These are phyloP conservation scores for Protomyces lactucae-debilis DNA, from an alignment of 1,139 yeast species.

Conservation along the genomic window DNA sequence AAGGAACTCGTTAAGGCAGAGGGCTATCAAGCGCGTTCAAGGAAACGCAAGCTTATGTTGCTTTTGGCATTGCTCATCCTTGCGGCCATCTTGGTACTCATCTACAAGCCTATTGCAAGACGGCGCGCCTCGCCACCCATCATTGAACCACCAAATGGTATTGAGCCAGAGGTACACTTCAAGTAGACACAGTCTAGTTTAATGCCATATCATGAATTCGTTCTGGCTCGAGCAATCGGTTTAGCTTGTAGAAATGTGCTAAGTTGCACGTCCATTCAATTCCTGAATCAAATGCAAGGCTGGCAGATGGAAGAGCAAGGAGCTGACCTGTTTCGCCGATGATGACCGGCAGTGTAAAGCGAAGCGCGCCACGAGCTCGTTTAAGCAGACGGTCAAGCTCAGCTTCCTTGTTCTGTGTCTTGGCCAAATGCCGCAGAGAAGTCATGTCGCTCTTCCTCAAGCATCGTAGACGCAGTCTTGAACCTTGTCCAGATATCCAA, in stretches of 20 bases:
- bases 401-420: not conserved
- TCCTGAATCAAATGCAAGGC: not conserved
- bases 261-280: not conserved
- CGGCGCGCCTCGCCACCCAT: not conserved
- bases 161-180: not conserved
- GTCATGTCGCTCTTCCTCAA: slow-evolving; percentile 8
- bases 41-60: slow-evolving; percentile 82
- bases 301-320: slow-evolving; percentile 11
- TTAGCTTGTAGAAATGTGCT: not conserved
- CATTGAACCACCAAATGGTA: not conserved
- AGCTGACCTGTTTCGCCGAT: not conserved
- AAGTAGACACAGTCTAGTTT: not conserved
- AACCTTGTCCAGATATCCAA: not conserved
- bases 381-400: not conserved
- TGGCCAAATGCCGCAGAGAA: not conserved
- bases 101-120: slow-evolving; percentile 36
- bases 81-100: slow-evolving; percentile 63
- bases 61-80: slow-evolving; percentile 65
- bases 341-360: slow-evolving; percentile 15
- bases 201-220: not conserved
- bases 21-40: slow-evolving; percentile 76
- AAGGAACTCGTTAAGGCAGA: slow-evolving; percentile 62
- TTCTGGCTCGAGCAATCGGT: not conserved
- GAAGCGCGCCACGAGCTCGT: not conserved
- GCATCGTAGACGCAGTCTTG: not conserved